Base-by-base conservation (phyloP, 2,329 filamentous ascomycete species). In the Alternaria brassicae region DNA sequence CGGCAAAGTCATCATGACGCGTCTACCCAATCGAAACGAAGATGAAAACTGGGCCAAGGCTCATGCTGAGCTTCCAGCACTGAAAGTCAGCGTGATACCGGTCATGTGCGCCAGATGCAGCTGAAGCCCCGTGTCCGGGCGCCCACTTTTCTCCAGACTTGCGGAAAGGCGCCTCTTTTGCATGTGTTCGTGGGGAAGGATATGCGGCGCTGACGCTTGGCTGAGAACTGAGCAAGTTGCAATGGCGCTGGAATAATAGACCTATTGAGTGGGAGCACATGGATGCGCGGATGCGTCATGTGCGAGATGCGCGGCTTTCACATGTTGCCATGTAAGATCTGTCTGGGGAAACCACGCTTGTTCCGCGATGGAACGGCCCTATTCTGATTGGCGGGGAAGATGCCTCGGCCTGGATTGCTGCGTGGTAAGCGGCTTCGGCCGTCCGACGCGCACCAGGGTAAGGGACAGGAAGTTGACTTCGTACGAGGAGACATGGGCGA, bases 341-440 rank as follows among this genome's bases (percentile, higher is more conserved):
- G 9, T 19, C 44, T 30, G 17, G 28, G 28, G 28, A 23, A 48
- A 47, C 44, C 28, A 47, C 30, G 17, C 44, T 48, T 48, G 44
- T 32, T 36, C 32, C 44, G 30, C 44, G 7, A 34, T 23, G 21
- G 30, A 48, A 12, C 44, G 44, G 44, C 30, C 28, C 30, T 28
- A 17, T 48, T 30, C 19, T 48, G 44, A 48, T 48, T 48, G 44
- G 44, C 30, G 19, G 30, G 44, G 44, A 48, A 48, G 44, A 48
- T 48, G 30, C 44, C 44, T 60, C 58, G 58, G 58, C 53, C 36
- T 25, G 40, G n/a, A 30, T 27, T 45, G 23, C 25, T 45, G 40
- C 37, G 15, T 42, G 13, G 21, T 39, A 17, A 17, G 36, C 36
- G 36, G 17, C 36, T 39, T 39, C 17, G 36, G 4, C 36, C 36